Evolutionary conservation across 306 rosid species (phyloP).

Genomic region (Gleditsia sinensis): DNA sequence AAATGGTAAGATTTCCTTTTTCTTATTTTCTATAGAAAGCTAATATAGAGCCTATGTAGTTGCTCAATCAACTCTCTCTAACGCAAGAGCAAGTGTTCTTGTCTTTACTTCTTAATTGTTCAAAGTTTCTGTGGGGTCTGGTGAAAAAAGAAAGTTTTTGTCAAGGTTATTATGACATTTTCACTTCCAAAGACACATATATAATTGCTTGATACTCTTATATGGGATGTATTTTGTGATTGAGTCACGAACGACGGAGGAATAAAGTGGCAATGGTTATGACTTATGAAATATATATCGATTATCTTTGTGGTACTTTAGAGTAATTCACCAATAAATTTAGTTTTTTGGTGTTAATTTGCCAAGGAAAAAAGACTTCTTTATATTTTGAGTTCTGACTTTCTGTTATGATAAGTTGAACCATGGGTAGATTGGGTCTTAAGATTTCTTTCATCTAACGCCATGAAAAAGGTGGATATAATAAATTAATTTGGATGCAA

Average conservation of each 20-base stretch:
- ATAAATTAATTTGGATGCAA: neutral
- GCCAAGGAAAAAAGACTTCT: neutral
- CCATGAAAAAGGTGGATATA: neutral
- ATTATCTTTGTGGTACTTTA: neutral
- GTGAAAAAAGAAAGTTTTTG: conserved; percentile 25
- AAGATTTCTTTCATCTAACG: neutral
- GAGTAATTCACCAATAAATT: neutral
- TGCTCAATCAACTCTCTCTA: neutral
- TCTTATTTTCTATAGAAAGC: conserved; percentile 12
- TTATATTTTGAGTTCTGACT: neutral
- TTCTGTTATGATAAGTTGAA: neutral
- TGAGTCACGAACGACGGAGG: neutral
- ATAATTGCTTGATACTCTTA: neutral
- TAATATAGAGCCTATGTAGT: neutral
- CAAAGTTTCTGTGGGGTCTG: conserved; percentile 34
- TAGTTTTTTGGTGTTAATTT: neutral
- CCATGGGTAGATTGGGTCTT: neutral
- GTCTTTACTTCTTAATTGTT: conserved; percentile 21
- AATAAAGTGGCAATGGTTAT: neutral
- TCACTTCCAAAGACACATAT: neutral
- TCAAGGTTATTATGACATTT: conserved; percentile 18
- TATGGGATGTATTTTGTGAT: neutral
- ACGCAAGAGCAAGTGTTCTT: conserved; percentile 25
- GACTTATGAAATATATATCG: neutral
- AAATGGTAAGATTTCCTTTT: conserved; percentile 69